These are phyloP conservation scores for Penicillium lividum DNA, from an alignment of 495 filamentous ascomycete species.

Conservation along the genomic window DNA sequence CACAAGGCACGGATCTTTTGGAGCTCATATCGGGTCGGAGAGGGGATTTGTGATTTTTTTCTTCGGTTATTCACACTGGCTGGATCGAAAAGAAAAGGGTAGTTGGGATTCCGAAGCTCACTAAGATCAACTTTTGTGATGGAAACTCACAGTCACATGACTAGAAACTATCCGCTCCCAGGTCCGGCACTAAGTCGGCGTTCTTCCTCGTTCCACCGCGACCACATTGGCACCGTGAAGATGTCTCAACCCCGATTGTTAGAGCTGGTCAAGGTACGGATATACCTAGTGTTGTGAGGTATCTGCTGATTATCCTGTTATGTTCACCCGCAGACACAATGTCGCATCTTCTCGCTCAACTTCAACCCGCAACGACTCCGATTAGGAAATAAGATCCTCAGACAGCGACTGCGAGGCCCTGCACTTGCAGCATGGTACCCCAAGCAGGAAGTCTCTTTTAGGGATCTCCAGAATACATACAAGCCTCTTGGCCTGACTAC, in stretches of 20 bases:
- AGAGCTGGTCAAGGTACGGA: constrained; percentile 73
- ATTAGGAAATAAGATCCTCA: constrained; percentile 83
- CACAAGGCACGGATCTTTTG: constrained; percentile 6
- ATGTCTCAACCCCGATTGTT: constrained; percentile 77
- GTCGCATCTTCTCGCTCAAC: constrained; percentile 84
- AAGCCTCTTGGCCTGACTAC: constrained; percentile 59
- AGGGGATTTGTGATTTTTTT: not conserved
- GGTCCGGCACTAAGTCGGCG: not conserved
- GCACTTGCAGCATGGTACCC: constrained; percentile 85
- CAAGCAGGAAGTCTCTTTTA: constrained; percentile 64
- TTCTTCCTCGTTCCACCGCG: constrained; percentile 4
- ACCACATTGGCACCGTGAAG: constrained; percentile 17
- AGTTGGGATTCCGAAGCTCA: not conserved
- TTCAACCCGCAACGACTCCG: constrained; percentile 83
- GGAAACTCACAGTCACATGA: constrained; percentile 12
- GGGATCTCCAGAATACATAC: constrained; percentile 59
- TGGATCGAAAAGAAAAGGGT: not conserved
- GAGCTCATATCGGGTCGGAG: constrained; percentile 7
- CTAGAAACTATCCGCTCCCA: not conserved
- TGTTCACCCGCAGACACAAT: constrained; percentile 64
- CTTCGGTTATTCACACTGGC: not conserved
- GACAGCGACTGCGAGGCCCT: constrained; percentile 79
- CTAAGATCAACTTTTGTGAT: not conserved
- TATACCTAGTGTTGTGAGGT: not conserved
- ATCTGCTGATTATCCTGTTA: constrained; percentile 2